Evolutionary conservation across 306 rosid genomes (phyloP).

Genomic region (Delonix regia): DNA sequence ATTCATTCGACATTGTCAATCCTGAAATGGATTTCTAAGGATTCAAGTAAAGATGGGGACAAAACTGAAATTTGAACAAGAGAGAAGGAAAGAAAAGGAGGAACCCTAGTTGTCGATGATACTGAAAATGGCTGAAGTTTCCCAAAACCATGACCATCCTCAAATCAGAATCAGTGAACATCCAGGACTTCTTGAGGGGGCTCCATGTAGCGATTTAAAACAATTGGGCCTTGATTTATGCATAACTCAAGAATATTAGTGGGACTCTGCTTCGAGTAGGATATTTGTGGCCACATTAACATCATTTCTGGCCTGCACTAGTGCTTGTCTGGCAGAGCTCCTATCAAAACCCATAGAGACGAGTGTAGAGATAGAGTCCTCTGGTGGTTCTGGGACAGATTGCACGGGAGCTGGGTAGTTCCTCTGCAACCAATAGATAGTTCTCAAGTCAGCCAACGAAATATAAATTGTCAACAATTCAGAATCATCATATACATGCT

Average conservation of each 20-base stretch:
- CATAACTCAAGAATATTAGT: slow-evolving; percentile 39
- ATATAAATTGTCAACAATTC: background rate
- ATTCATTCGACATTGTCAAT: slow-evolving; percentile 32
- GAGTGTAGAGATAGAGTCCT: slow-evolving; percentile 78
- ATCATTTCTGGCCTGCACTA: slow-evolving; percentile 90
- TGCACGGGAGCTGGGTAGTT: slow-evolving; percentile 59
- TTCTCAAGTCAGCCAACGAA: slow-evolving; percentile 3
- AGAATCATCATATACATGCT: background rate
- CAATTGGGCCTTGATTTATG: slow-evolving; percentile 27
- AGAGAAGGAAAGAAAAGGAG: slow-evolving; percentile 13
- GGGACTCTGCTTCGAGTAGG: slow-evolving; percentile 85
- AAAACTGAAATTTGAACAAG: slow-evolving; percentile 31
- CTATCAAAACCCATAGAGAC: slow-evolving; percentile 98
- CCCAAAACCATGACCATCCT: slow-evolving; percentile 41
- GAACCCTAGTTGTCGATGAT: slow-evolving; percentile 36
- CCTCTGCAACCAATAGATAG: slow-evolving; percentile 58
- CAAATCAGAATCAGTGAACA: slow-evolving; percentile 44
- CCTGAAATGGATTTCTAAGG: slow-evolving; percentile 47
- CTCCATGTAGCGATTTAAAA: slow-evolving; percentile 35
- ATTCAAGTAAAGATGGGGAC: slow-evolving; percentile 37
- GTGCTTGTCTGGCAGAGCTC: slow-evolving; percentile 91
- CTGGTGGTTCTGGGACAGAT: slow-evolving; percentile 69
- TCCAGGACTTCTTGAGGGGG: slow-evolving; percentile 38
- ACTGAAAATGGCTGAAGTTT: slow-evolving; percentile 39
- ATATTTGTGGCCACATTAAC: slow-evolving; percentile 92